Conservation (phyloP, 352 stramenopile species). For the Globisporangium cederbergense region DNA sequence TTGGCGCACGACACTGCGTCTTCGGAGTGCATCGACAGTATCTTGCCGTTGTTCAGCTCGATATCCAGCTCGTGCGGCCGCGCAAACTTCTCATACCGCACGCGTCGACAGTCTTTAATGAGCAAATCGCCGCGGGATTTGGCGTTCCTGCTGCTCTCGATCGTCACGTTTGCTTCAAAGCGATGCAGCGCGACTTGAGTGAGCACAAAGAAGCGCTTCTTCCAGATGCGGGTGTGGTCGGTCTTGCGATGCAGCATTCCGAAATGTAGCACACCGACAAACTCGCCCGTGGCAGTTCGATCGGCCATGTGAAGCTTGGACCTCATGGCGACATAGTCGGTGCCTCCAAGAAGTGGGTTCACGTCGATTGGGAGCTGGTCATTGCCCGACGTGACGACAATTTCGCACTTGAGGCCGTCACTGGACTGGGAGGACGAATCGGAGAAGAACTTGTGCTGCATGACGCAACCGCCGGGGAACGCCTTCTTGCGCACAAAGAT, state of each 20-base stretch:
- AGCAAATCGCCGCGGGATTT: conserved; percentile 27
- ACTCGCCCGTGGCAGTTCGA: conserved; percentile 36
- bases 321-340: conserved; percentile 8
- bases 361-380: conserved; percentile 12
- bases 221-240: conserved; percentile 36
- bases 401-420: conserved; percentile 21
- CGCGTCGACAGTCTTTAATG: conserved; percentile 27
- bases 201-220: conserved; percentile 43
- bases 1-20: conserved; percentile 33
- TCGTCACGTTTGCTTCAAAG: conserved; percentile 26
- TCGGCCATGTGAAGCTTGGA: conserved; percentile 22
- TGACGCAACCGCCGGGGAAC: conserved; percentile 25
- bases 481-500: conserved; percentile 21
- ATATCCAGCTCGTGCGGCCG: conserved; percentile 37
- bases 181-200: conserved; percentile 40
- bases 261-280: conserved; percentile 32
- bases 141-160: conserved; percentile 18
- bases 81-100: conserved; percentile 37
- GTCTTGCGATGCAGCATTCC: conserved; percentile 27
- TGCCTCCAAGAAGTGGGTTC: conserved; percentile 15
- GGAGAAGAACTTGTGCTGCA: conserved; percentile 28
- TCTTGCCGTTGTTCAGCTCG: conserved; percentile 28
- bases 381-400: conserved; percentile 26
- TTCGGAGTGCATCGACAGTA: conserved; percentile 23
- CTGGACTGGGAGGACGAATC: conserved; percentile 2